Base-by-base conservation (phyloP, 345 rosid species). In the Boechera divaricarpa region DNA sequence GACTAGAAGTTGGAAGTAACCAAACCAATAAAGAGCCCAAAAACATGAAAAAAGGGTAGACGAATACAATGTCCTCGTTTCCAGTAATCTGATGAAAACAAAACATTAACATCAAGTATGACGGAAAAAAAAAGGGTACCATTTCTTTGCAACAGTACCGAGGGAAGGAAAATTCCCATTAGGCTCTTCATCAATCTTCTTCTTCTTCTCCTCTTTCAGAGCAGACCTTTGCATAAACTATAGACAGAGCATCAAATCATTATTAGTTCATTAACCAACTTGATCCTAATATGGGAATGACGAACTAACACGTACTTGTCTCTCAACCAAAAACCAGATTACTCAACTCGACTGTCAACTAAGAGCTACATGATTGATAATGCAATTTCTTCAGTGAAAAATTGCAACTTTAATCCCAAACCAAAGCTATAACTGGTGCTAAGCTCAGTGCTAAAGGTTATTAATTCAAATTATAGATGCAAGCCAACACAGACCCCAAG, bases 181-280 rank as follows among this genome's bases (percentile, higher is more conserved):
- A 67, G 89, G 85, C 70, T 82, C 91, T 70, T 85, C 93, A 78
- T 81, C 88, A 75, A 63, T 82, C 79, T 82, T 83, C 77, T 77
- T 83, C 77, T 77, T 44, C 31, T 52, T 88, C 81, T 83, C 98
- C 75, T 83, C 90, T 59, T 79, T 88, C 81, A 38, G 41, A 79
- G 86, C 81, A 63, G 89, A 92, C 79, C 93, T 87, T 84, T 94
- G 96, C 97, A 94, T 91, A 80, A 94, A 94, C 97, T 91, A 82
- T 70, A 10, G 6, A 53, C 18, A 61, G 31, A 60, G 33, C 16
- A 67, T 47, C 44, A 61, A 13, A 60, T 42, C 67, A 48, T 10
- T 62, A 56, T 7, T 18, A 5, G 48, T n/a, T 53, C 42, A 77
- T 28, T 9, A 51, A 76, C 38, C 2, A 38, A 32, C 6, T 24